Evolutionary conservation across 495 filamentous ascomycete species (phyloP).

Genomic region (Penicillium ochrochloron): DNA sequence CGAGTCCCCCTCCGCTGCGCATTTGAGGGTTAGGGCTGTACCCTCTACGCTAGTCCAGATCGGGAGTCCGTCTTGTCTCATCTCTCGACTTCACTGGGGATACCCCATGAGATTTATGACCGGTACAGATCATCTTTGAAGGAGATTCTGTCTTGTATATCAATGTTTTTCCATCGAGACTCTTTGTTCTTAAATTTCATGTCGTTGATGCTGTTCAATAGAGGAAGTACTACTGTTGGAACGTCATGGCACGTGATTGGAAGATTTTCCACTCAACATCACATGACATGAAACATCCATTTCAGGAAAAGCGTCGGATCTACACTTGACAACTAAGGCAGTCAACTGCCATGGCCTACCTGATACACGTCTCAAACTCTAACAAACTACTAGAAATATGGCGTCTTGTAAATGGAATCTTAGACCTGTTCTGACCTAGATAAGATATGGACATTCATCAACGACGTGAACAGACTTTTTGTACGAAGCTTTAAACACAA

Average conservation of each 20-base stretch:
- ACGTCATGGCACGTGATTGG: conserved; percentile 8
- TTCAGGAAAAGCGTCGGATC: conserved; percentile 3
- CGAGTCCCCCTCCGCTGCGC: conserved; percentile 39
- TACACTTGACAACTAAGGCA: background rate
- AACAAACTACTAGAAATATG: background rate
- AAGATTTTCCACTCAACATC: background rate
- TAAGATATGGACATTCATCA: conserved; percentile 18
- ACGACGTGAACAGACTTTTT: conserved; percentile 30
- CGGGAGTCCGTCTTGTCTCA: conserved; percentile 6
- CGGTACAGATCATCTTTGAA: background rate
- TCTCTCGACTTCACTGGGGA: background rate
- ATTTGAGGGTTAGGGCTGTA: conserved; percentile 27
- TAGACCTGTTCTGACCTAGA: background rate
- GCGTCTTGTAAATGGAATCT: background rate
- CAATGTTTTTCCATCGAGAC: too few relatives aligned
- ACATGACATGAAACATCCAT: conserved; percentile 11
- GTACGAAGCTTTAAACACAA: conserved; percentile 24
- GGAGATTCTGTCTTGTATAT: background rate
- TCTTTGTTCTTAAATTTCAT: background rate
- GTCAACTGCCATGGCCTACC: background rate
- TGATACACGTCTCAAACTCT: background rate
- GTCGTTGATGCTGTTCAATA: background rate
- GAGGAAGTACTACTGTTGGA: background rate
- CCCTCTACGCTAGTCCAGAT: conserved; percentile 27
- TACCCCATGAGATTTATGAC: background rate